phyloP scores from a whole-genome alignment of 192 early-diverging fungal genomes.

The Umbelopsis vinacea region DNA sequence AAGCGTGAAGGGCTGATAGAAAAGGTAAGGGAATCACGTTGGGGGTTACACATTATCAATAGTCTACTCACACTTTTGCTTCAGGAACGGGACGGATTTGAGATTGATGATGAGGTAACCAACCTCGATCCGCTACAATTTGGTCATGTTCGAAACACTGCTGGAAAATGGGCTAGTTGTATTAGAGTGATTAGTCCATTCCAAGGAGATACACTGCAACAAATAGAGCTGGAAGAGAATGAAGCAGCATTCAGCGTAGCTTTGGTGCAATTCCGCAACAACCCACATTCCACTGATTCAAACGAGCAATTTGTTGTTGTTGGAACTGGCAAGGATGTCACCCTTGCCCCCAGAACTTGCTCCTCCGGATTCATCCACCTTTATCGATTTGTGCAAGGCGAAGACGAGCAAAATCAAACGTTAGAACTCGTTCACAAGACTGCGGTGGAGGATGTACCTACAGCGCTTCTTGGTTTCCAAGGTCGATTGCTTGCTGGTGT shows the following conservation, averaged over 20 bases:
- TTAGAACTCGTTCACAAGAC: conserved; percentile 90
- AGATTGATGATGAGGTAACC: conserved; percentile 56
- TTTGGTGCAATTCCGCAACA: conserved; percentile 65
- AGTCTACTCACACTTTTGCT: not conserved
- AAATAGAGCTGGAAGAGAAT: conserved; percentile 80
- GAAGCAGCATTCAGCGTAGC: conserved; percentile 84
- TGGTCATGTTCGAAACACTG: conserved; percentile 68
- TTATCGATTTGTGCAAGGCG: conserved; percentile 65
- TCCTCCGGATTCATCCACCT: conserved; percentile 73
- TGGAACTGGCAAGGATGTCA: conserved; percentile 79
- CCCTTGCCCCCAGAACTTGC: conserved; percentile 69
- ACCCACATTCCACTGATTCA: conserved; percentile 42
- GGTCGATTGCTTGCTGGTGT: conserved; percentile 88
- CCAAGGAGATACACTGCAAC: conserved; percentile 66
- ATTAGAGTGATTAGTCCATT: conserved; percentile 85
- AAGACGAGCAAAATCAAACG: conserved; percentile 51
- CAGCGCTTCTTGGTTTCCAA: conserved; percentile 83
- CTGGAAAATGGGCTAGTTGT: conserved; percentile 87
- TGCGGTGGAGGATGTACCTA: conserved; percentile 82
- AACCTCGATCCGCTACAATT: conserved; percentile 78
- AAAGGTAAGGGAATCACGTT: conserved; percentile 38
- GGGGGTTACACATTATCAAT: not conserved
- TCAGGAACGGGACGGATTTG: conserved; percentile 50
- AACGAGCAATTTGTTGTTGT: conserved; percentile 69
- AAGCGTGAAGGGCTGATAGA: conserved; percentile 60